Percentiles rank a stretch among this genome's conserved stretches.
phyloP scores from a whole-genome alignment of 495 filamentous ascomycete genomes.

The Podospora comata region DNA sequence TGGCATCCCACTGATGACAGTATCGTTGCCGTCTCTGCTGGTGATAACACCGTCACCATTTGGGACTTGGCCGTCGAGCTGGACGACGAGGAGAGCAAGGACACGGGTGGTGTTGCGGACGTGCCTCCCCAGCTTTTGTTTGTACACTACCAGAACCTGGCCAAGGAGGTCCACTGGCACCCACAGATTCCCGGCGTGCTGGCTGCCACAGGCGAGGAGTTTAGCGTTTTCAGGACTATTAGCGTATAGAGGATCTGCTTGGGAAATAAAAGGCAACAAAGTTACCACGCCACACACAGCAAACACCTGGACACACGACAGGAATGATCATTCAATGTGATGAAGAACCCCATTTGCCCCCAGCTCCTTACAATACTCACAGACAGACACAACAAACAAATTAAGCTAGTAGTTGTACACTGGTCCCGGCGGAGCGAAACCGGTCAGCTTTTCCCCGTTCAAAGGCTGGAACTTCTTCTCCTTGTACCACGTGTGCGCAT shows the following conservation, averaged over 20 bases:
- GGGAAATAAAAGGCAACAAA: not conserved
- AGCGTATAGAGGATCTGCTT: slow-evolving; percentile 48
- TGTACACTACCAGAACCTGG: slow-evolving; percentile 89
- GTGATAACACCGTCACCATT: slow-evolving; percentile 88
- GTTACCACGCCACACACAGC: not conserved
- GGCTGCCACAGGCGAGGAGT: slow-evolving; percentile 84
- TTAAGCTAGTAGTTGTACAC: not conserved
- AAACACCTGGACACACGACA: not conserved
- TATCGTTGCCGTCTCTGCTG: slow-evolving; percentile 86
- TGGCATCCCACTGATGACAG: slow-evolving; percentile 97
- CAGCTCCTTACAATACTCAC: not conserved
- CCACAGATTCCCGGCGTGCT: slow-evolving; percentile 89
- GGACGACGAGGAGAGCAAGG: slow-evolving; percentile 92
- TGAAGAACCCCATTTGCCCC: not conserved
- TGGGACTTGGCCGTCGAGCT: slow-evolving; percentile 97
- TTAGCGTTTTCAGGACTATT: slow-evolving; percentile 71
- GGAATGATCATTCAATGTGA: not conserved
- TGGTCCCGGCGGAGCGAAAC: slow-evolving; percentile 4
- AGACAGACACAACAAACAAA: not conserved
- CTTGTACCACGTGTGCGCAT: slow-evolving; percentile 17
- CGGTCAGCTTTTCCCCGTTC: slow-evolving; percentile 13
- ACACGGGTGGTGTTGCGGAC: slow-evolving; percentile 80
- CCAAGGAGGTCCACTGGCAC: slow-evolving; percentile 97
- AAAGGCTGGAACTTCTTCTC: slow-evolving; percentile 13
- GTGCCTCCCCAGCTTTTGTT: slow-evolving; percentile 94